These are phyloP conservation scores for Plasmodium gonderi DNA, from an alignment of 169 alveolate genomes.

Conservation along the genomic window DNA sequence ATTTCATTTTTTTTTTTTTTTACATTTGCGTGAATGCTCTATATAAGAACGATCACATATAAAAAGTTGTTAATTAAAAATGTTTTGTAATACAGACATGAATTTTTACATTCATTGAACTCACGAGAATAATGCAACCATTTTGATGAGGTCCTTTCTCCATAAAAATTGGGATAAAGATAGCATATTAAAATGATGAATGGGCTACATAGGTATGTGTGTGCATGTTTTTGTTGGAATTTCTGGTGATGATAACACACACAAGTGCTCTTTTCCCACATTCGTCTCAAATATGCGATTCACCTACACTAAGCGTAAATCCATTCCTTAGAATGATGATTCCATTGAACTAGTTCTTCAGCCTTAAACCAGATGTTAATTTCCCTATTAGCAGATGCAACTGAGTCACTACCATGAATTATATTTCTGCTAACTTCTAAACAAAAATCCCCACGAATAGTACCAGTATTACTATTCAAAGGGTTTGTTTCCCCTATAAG, in stretches of 20 bases:
- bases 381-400: constrained; percentile 95
- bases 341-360: constrained; percentile 91
- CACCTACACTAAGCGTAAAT: neutral
- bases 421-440: constrained; percentile 95
- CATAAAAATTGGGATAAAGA: no score
- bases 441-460: constrained; percentile 96
- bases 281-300: neutral
- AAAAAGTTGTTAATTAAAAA: neutral
- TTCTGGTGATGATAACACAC: no score
- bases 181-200: no score
- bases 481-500: constrained; percentile 97
- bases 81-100: neutral
- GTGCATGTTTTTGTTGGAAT: no score
- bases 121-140: neutral
- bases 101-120: neutral
- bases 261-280: no score
- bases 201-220: no score
- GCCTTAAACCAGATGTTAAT: constrained; percentile 96
- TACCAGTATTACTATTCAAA: constrained; percentile 77
- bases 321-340: constrained; percentile 57
- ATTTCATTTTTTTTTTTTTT: neutral
- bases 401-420: constrained; percentile 96
- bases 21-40: neutral
- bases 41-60: neutral
- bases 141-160: no score